Percentiles rank a stretch among this genome's conserved stretches.
phyloP scores from a whole-genome alignment of 345 rosid genomes.

The Hibiscus tridactylites region DNA sequence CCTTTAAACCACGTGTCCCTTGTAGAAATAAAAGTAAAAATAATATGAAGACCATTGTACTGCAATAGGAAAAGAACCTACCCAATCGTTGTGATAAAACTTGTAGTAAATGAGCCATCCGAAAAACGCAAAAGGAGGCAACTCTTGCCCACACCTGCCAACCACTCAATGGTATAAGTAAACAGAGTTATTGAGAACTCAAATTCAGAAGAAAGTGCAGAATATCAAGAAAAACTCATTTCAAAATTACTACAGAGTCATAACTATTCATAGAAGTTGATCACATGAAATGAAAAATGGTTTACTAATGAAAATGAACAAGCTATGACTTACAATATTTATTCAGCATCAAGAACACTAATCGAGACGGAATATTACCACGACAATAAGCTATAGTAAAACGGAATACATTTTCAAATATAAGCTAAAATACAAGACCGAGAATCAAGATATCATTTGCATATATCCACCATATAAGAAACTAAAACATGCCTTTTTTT shows the following conservation, averaged over 20 bases:
- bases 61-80: constrained; percentile 13
- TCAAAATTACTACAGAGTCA: neutral
- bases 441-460: neutral
- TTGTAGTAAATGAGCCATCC: constrained; percentile 92
- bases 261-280: neutral
- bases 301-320: neutral
- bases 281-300: neutral
- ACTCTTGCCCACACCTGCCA: constrained; percentile 84
- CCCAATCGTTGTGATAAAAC: constrained; percentile 98
- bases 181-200: neutral
- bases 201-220: neutral
- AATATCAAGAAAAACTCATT: neutral
- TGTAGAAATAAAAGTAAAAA: neutral
- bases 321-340: neutral
- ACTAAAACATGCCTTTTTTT: neutral
- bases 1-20: neutral
- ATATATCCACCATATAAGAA: neutral
- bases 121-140: constrained; percentile 90
- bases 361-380: neutral
- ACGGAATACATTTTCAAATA: neutral
- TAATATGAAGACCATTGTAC: neutral
- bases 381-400: neutral
- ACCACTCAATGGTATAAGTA: constrained; percentile 3
- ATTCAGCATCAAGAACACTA: neutral
- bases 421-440: no score